A percentile compares a stretch with the other conserved stretches of the same genome.
Conservation (phyloP, 257 asterid genomes). For the Mitragyna speciosa region DNA sequence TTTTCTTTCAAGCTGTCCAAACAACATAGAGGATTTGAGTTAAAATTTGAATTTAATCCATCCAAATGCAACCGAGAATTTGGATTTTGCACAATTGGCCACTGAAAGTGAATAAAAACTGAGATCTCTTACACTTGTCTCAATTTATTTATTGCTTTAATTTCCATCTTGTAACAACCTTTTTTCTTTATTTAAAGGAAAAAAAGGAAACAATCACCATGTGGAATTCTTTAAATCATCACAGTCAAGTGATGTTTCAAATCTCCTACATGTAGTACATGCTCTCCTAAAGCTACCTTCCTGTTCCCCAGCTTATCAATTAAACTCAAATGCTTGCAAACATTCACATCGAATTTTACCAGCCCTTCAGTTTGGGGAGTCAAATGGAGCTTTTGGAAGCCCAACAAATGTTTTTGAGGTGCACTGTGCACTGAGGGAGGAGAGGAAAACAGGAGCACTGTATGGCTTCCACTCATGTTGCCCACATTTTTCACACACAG, state of each 20-base stretch:
- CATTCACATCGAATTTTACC: constrained; percentile 44
- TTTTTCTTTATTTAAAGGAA: constrained; percentile 8
- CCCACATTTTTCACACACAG: constrained; percentile 54
- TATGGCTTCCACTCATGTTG: constrained; percentile 48
- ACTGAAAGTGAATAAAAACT: constrained; percentile 6
- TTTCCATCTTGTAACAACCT: background rate
- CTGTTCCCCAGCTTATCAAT: constrained; percentile 50
- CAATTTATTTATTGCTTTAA: constrained; percentile 1
- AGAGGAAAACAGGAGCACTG: constrained; percentile 46
- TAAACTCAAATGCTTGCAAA: constrained; percentile 54
- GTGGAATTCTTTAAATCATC: constrained; percentile 33
- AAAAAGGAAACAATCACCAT: constrained; percentile 9
- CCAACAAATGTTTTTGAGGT: constrained; percentile 56
- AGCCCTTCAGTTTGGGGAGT: constrained; percentile 30
- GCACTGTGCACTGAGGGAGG: constrained; percentile 67
- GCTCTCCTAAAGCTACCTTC: constrained; percentile 53
- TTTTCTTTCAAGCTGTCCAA: no score
- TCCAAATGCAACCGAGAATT: background rate
- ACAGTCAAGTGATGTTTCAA: constrained; percentile 53
- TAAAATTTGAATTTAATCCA: constrained; percentile 6
- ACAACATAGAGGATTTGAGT: no score
- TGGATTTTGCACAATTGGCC: constrained; percentile 17
- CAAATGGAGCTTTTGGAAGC: constrained; percentile 46
- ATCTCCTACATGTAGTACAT: constrained; percentile 54
- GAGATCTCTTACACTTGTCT: constrained; percentile 26